Base-by-base conservation (phyloP, 2,329 filamentous ascomycete species). In the Neophaeococcomyces mojaviensis region DNA sequence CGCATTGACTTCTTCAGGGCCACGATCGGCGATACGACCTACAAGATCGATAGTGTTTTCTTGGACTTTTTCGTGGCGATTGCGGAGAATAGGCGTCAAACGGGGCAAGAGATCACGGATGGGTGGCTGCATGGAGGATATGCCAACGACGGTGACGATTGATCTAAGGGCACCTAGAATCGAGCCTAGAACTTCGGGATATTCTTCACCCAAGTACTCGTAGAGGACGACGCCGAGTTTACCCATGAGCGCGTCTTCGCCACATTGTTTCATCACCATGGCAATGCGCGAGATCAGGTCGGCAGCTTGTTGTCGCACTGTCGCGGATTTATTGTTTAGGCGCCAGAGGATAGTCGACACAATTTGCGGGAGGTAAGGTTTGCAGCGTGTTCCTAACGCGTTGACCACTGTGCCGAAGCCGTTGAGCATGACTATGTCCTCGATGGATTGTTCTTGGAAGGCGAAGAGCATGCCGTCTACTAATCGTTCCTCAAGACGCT, bases 1-100 rank as follows among this genome's bases (percentile, higher is more conserved):
- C 12, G 92, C 89, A 62, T 95, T 95, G 63, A 98, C 92, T 53
- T 86, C 90, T 67, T 98, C 92, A 1, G 92, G 89, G 1, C 92
- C 94, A 55, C 92, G 86, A 67, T 98, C 92, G 13, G 94, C 92
- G 58, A 98, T 97, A 74, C 92, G 90, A 46, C 92, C 92, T 16
- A 98, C 92, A 2, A 98, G 77, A 64, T 98, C 92, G 58, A 98
- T 97, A 0, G 92, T 97, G 67, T 98, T 98, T 61, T 98, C 92
- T 65, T 98, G 92, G 35, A 98, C 94, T 68, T 98, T 98, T 63
- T 98, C 92, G 70, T 98, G 92, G 53, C 92, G 85, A 69, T 98
- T 98, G 62, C 92, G 87, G 44, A 98, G 76, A 64, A 98, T 98
- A n/a, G 92, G 92, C 1, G 92, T 98, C 28, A 98, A 79, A 33